Evolutionary conservation across 306 rosid genomes (phyloP), one percentile per base, ranked within the genome.

Genomic region (Chamaecrista fasciculata): DNA sequence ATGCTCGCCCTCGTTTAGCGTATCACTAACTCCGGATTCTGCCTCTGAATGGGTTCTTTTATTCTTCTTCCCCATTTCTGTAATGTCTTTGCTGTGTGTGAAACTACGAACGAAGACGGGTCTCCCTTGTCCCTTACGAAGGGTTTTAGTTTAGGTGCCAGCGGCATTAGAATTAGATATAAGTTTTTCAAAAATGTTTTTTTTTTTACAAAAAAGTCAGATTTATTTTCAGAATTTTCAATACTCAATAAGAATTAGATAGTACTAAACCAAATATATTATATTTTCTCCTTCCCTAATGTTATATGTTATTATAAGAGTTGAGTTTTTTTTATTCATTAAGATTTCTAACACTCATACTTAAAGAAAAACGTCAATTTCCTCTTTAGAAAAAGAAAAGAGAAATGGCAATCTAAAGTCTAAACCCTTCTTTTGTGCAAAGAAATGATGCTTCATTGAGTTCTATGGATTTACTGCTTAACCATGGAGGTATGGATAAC

Each of bases 1-100:
- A 31, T 61, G 65, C 53, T 50, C 55, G 55, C 28, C 47, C 5
- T 56, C 68, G 28, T 34, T 47, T 39, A 70, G 78, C 4, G 57
- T 59, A 29, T 40, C 78, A 37, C 18, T 59, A 4, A 37, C 47
- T 28, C 69, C 36, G 20, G 73, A 11, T 59, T 75, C 71, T 5
- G 49, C 67, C 46, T 83, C 86, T 40, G 71, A 24, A 25, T 78
- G 82, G 39, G 60, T 25, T 71, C 72, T 73, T 76, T 81, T 88
- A 74, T 80, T 87, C 89, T 87, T 87, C 87, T 88, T 94, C 81
- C 65, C 96, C 99, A 91, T 94, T 58, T 67, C 43, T 49, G 7
- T 21, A 2, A 23, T 55, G 58, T 20, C 68, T 33, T 43, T 26
- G 7, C 31, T 16, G 70, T 31, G 43, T 18, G 4, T 4, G 28